Percentiles rank a stretch among this genome's conserved stretches.
Evolutionary conservation across 331 rosid species (phyloP).

Genomic region (Prunus yedoensis): DNA sequence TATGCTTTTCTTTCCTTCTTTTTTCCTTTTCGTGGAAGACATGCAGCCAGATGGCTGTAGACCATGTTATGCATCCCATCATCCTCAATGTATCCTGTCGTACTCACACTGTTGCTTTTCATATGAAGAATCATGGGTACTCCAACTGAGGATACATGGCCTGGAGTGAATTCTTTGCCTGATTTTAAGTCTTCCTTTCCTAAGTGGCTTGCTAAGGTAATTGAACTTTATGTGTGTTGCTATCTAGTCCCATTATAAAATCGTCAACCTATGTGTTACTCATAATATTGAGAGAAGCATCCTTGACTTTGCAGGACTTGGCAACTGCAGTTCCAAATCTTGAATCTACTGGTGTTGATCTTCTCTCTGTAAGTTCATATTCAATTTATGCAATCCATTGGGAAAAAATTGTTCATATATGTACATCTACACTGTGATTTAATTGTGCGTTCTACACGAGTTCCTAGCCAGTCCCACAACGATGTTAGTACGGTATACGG

Average conservation of each 20-base stretch:
- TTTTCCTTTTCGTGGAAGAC: background rate
- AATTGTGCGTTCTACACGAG: background rate
- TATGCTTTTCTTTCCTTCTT: background rate
- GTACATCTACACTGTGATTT: background rate
- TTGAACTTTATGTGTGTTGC: background rate
- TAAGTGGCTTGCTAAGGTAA: slow-evolving; percentile 85
- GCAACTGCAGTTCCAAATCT: slow-evolving; percentile 81
- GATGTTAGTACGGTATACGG: background rate
- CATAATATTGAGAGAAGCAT: background rate
- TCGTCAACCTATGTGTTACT: background rate
- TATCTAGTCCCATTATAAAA: slow-evolving; percentile 1
- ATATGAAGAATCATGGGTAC: slow-evolving; percentile 86
- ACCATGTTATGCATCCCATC: background rate
- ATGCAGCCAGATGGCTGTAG: slow-evolving; percentile 5
- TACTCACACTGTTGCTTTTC: slow-evolving; percentile 31
- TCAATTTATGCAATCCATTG: background rate
- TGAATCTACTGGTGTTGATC: slow-evolving; percentile 75
- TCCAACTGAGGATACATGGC: slow-evolving; percentile 93
- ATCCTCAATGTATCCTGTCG: slow-evolving; percentile 21
- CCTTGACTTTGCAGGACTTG: slow-evolving; percentile 58
- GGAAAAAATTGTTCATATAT: background rate
- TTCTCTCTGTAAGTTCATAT: slow-evolving; percentile 78
- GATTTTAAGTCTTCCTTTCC: slow-evolving; percentile 94
- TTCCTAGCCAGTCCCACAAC: background rate
- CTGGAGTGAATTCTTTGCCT: slow-evolving; percentile 95